Base-by-base conservation (phyloP, 2,329 filamentous ascomycete genomes). In the Penicillium oxalicum region DNA sequence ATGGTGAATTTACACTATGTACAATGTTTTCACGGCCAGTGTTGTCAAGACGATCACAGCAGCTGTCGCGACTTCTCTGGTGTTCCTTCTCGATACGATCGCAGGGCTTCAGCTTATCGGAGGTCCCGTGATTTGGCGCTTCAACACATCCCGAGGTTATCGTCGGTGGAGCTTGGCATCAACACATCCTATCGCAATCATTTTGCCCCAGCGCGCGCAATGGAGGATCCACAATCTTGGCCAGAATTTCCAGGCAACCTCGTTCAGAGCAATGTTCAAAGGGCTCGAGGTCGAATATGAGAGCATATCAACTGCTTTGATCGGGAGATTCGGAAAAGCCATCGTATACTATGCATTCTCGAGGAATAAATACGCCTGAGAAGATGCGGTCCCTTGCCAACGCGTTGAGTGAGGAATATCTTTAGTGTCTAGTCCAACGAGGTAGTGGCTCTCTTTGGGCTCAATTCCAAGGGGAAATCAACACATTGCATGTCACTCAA, bases 391-490 rank as follows among this genome's bases (percentile, higher is more conserved):
- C 55, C 5, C 40, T 59, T 11, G 40, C 55, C 29, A 49, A 51
- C n/a, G 56, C n/a, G n/a, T n/a, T n/a, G 55, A 0, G 49, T 59
- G 11, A 52, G 50, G 6, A 48, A 57, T 29, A 50, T n/a, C 9
- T 50, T 58, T 34, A 54, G 44, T 5, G 13, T 58, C 4, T 40
- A 46, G 24, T 28, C 48, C 2, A 44, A 55, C 13, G 53, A 59
- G 35, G 48, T 58, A 1, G 51, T 59, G 2, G 53, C 55, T 9
- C 37, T 59, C 12, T 55, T 59, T 44, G 56, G 56, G 13, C 56
- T 53, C 12, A 59, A 59, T 18, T 48, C 49, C 3, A 58, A 58
- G 28, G 56, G 58, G 4, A 58, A 59, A 28, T 51, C 56, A n/a
- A 18, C 18, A 18, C 2, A 42, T 59, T 25, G 49, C 45, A 25